These are phyloP conservation scores for Sisymbrium altissimum DNA, from an alignment of 345 rosid species.

Conservation along the genomic window DNA sequence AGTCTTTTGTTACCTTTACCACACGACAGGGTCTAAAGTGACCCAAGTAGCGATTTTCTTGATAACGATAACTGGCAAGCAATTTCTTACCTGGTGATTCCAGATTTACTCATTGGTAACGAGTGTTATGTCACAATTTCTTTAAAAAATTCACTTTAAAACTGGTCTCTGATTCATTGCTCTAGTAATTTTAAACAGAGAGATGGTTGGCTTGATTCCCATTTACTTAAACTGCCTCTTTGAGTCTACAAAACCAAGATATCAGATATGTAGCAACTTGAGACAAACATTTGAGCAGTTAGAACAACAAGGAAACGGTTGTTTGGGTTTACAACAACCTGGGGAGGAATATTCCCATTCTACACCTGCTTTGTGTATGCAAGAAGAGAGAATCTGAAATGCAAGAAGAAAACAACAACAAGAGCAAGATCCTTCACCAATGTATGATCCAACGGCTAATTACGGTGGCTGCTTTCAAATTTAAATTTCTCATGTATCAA, in stretches of 20 bases:
- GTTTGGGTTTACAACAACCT: constrained; percentile 45
- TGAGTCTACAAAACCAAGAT: constrained; percentile 43
- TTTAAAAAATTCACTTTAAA: not conserved
- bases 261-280: constrained; percentile 43
- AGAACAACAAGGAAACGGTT: constrained; percentile 43
- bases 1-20: too few species aligned
- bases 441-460: too few species aligned
- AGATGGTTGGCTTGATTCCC: constrained; percentile 49
- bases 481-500: too few species aligned
- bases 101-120: constrained; percentile 51
- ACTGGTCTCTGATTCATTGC: not conserved
- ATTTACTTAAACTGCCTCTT: constrained; percentile 50
- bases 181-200: constrained; percentile 37
- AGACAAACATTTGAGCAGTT: constrained; percentile 48
- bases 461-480: too few species aligned
- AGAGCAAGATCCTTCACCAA: too few species aligned
- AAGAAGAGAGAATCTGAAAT: too few species aligned
- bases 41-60: too few species aligned
- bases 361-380: too few species aligned
- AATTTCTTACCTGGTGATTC: constrained; percentile 51
- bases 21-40: too few species aligned
- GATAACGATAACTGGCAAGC: constrained; percentile 53
- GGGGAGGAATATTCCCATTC: too few species aligned
- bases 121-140: not conserved
- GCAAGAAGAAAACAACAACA: too few species aligned